Conservation (phyloP, 2,329 filamentous ascomycete genomes). For the Scedosporium aurantiacum region DNA sequence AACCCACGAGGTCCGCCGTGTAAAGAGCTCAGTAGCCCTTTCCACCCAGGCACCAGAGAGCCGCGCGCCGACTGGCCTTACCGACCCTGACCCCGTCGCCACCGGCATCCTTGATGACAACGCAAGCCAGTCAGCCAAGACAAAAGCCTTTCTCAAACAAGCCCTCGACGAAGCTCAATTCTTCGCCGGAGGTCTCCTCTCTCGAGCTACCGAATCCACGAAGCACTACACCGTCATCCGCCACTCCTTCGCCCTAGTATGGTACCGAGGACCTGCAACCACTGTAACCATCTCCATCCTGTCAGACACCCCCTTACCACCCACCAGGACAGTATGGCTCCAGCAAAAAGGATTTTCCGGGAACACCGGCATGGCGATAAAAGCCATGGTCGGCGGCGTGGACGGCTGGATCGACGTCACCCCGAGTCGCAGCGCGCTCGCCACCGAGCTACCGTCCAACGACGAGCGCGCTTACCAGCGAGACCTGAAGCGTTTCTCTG, state of each 20-base stretch:
- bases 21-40: too few relatives aligned
- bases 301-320: constrained; percentile 43
- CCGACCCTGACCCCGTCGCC: too few relatives aligned
- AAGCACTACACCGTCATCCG: constrained; percentile 57
- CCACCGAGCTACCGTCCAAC: constrained; percentile 36
- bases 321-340: constrained; percentile 51
- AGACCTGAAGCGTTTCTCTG: constrained; percentile 53
- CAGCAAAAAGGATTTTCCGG: constrained; percentile 59
- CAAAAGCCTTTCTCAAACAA: constrained; percentile 19
- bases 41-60: too few relatives aligned
- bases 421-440: constrained; percentile 34
- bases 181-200: constrained; percentile 54
- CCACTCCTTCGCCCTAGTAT: constrained; percentile 52
- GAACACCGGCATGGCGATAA: constrained; percentile 56
- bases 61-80: too few relatives aligned
- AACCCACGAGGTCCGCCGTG: too few relatives aligned
- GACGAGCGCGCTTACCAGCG: constrained; percentile 59
- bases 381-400: constrained; percentile 48
- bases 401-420: constrained; percentile 59
- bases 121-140: not conserved
- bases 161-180: constrained; percentile 49
- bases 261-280: constrained; percentile 55
- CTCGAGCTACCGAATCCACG: constrained; percentile 52
- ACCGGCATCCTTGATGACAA: too few relatives aligned
- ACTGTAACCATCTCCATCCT: constrained; percentile 55